Evolutionary conservation across 2,329 filamentous ascomycete genomes (phyloP).

Genomic region (Diplodia mutila): DNA sequence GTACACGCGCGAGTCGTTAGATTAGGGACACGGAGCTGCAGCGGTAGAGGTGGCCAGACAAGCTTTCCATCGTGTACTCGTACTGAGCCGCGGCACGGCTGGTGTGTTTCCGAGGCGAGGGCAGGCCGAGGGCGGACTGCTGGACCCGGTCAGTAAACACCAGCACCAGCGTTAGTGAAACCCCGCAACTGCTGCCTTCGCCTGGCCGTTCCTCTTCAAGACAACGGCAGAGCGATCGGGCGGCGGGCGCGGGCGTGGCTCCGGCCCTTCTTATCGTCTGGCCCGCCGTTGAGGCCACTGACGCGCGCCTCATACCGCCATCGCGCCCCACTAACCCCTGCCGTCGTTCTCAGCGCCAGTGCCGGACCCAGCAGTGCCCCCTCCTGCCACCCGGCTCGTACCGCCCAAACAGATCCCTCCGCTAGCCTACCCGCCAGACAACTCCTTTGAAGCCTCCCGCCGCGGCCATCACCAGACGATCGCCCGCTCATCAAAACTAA

Average conservation of each 20-base stretch:
- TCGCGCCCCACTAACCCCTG: slow-evolving; percentile 8
- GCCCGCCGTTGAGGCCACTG: slow-evolving; percentile 10
- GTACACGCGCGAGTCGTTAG: slow-evolving; percentile 44
- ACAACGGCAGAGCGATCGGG: background rate
- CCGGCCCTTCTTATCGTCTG: slow-evolving; percentile 7
- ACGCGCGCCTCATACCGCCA: slow-evolving; percentile 4
- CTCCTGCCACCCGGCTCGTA: slow-evolving; percentile 7
- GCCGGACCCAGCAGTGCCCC: background rate
- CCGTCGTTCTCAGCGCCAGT: background rate
- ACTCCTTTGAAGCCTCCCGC: background rate
- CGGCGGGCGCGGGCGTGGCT: background rate
- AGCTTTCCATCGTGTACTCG: background rate
- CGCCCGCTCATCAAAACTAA: background rate
- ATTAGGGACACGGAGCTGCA: no score
- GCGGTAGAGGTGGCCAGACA: background rate
- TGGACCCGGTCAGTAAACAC: background rate
- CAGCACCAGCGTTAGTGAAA: background rate
- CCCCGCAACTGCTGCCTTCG: background rate
- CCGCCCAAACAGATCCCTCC: slow-evolving; percentile 9
- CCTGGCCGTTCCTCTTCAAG: background rate
- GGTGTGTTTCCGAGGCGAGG: background rate
- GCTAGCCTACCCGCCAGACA: background rate
- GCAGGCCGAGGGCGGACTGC: background rate
- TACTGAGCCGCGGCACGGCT: background rate
- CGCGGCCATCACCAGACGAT: slow-evolving; percentile 1